Evolutionary conservation across 495 filamentous ascomycete genomes (phyloP).

Genomic region (Xylaria sp.): DNA sequence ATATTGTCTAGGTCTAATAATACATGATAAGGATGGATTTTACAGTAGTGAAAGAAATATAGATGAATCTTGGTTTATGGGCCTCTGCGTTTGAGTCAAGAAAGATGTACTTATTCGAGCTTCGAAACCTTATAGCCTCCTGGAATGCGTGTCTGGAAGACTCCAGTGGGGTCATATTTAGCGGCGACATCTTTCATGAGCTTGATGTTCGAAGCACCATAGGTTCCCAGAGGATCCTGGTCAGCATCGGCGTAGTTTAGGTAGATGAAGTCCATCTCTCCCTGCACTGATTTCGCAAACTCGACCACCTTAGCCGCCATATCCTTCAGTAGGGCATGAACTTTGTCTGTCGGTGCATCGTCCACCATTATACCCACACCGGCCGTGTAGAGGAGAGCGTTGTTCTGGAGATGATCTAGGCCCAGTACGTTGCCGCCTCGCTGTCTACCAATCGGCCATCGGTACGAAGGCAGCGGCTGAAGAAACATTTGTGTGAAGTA

Average conservation of each 20-base stretch:
- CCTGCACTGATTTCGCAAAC: conserved; percentile 32
- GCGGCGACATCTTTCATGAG: conserved; percentile 47
- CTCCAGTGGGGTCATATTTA: conserved; percentile 56
- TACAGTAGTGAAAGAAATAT: background rate
- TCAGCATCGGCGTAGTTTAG: conserved; percentile 52
- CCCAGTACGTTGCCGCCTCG: conserved; percentile 48
- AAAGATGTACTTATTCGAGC: conserved; percentile 12
- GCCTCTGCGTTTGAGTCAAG: background rate
- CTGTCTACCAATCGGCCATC: conserved; percentile 30
- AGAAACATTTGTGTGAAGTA: conserved; percentile 32
- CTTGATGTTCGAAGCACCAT: conserved; percentile 53
- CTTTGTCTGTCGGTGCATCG: conserved; percentile 21
- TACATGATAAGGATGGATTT: background rate
- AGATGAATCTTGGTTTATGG: background rate
- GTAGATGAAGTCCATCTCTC: conserved; percentile 42
- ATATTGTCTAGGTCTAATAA: background rate
- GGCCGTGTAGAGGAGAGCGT: conserved; percentile 32
- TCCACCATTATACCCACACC: conserved; percentile 24
- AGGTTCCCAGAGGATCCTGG: conserved; percentile 56
- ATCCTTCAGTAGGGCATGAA: conserved; percentile 22
- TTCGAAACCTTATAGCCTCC: conserved; percentile 43
- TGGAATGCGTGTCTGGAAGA: conserved; percentile 56
- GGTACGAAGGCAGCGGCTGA: conserved; percentile 43
- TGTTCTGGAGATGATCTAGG: conserved; percentile 29
- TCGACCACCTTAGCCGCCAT: conserved; percentile 32